phyloP scores from a whole-genome alignment of 805 yeast genomes.

The Saturnispora sekii region DNA sequence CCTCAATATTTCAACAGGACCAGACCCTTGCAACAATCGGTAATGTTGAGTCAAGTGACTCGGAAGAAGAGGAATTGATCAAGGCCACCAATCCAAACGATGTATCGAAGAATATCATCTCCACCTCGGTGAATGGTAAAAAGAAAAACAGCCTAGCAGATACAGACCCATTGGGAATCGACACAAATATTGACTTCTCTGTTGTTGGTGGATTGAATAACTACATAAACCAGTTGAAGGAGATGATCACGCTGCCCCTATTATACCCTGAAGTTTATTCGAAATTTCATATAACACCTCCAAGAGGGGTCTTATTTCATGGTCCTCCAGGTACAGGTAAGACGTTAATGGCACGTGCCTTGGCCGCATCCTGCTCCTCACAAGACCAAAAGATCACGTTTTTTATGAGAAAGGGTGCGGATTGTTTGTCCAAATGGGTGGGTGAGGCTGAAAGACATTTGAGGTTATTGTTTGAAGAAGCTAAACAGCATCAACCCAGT shows the following conservation, averaged over 20 bases:
- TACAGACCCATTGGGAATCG: slow-evolving; percentile 85
- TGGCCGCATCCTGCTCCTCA: slow-evolving; percentile 90
- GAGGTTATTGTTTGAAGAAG: slow-evolving; percentile 87
- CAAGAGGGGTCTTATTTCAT: slow-evolving; percentile 93
- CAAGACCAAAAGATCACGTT: slow-evolving; percentile 82
- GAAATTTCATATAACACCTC: slow-evolving; percentile 86
- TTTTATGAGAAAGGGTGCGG: slow-evolving; percentile 98
- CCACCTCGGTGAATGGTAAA: slow-evolving; percentile 16
- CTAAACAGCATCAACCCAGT: slow-evolving; percentile 89
- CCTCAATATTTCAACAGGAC: slow-evolving; percentile 59
- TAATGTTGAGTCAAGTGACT: slow-evolving; percentile 34
- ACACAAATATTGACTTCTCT: slow-evolving; percentile 48
- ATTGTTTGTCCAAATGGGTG: slow-evolving; percentile 94
- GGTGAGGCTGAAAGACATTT: slow-evolving; percentile 98
- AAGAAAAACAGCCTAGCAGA: slow-evolving; percentile 66
- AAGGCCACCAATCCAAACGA: slow-evolving; percentile 27
- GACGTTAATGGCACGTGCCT: slow-evolving; percentile 93
- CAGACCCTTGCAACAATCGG: slow-evolving; percentile 28
- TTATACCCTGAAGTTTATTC: slow-evolving; percentile 90
- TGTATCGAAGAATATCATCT: slow-evolving; percentile 17
- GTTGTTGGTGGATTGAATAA: slow-evolving; percentile 88
- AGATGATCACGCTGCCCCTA: slow-evolving; percentile 91
- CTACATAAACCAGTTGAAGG: slow-evolving; percentile 86
- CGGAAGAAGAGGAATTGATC: slow-evolving; percentile 36
- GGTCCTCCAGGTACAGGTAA: slow-evolving; percentile 99